These are phyloP conservation scores for Cladorrhinum samala DNA, from an alignment of 495 filamentous ascomycete species.

Conservation along the genomic window DNA sequence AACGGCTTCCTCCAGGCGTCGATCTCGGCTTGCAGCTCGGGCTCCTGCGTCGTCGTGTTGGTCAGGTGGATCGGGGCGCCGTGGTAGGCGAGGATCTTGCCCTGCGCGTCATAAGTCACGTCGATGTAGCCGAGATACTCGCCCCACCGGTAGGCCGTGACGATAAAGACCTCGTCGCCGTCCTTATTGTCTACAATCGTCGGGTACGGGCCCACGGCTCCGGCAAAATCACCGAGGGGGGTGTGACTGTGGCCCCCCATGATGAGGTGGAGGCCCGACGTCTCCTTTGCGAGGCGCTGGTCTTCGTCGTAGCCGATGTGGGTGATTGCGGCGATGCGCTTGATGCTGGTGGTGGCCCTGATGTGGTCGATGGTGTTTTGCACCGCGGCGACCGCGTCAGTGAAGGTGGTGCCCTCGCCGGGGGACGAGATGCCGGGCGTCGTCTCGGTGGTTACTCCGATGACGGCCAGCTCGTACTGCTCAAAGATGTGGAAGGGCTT, in stretches of 20 bases:
- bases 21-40: constrained; percentile 44
- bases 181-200: constrained; percentile 50
- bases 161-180: constrained; percentile 56
- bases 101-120: constrained; percentile 45
- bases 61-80: constrained; percentile 52
- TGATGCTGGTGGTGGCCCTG: constrained; percentile 41
- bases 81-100: constrained; percentile 49
- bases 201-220: constrained; percentile 47
- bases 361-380: constrained; percentile 50
- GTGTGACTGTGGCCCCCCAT: constrained; percentile 57
- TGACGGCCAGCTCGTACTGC: constrained; percentile 48
- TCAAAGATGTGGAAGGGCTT: constrained; percentile 53
- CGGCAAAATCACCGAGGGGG: constrained; percentile 45
- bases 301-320: constrained; percentile 56
- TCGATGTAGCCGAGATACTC: constrained; percentile 56
- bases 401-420: constrained; percentile 46
- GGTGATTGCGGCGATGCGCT: constrained; percentile 50
- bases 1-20: constrained; percentile 48
- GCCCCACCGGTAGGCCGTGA: constrained; percentile 54
- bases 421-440: constrained; percentile 47
- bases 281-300: constrained; percentile 44
- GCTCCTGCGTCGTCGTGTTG: constrained; percentile 47
- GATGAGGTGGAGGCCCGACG: constrained; percentile 49
- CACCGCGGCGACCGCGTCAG: constrained; percentile 41
- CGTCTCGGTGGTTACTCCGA: constrained; percentile 52